phyloP scores from a whole-genome alignment of 2,329 filamentous ascomycete genomes.

The Venturia aucupariae region DNA sequence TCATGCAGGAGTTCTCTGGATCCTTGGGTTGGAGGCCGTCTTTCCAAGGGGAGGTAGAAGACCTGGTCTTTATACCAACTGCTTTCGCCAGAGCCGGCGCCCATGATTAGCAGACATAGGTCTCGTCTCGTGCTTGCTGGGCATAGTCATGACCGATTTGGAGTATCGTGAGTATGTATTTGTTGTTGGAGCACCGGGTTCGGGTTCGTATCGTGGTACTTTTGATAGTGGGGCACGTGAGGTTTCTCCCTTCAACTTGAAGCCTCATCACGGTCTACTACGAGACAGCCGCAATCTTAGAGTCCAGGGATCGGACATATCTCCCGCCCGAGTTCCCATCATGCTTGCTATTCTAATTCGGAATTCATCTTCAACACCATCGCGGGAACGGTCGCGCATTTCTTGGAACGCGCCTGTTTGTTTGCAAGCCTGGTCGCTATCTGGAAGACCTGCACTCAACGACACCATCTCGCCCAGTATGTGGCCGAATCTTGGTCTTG shows the following conservation, averaged over 20 bases:
- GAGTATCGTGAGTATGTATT: no score
- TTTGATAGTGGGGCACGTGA: no score
- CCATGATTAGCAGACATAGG: no score
- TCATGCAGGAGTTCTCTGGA: background rate
- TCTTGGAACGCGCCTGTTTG: background rate
- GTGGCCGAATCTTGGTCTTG: background rate
- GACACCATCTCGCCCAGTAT: background rate
- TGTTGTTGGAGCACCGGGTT: no score
- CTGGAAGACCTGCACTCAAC: background rate
- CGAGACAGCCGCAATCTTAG: background rate
- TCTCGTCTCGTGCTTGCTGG: no score
- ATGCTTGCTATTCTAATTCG: background rate
- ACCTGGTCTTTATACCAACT: background rate
- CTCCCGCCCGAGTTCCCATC: background rate
- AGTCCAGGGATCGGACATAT: background rate
- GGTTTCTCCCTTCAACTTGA: no score
- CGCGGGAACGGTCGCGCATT: background rate
- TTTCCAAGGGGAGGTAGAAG: background rate
- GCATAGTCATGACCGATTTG: no score
- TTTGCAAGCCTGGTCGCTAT: background rate
- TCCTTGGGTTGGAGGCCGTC: background rate
- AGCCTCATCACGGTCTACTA: background rate
- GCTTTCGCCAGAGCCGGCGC: no score
- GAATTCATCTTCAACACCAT: background rate
- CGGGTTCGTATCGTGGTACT: no score